Evolutionary conservation across 768 basidiomycete genomes (phyloP).

Genomic region (Rhizopogon salebrosus): DNA sequence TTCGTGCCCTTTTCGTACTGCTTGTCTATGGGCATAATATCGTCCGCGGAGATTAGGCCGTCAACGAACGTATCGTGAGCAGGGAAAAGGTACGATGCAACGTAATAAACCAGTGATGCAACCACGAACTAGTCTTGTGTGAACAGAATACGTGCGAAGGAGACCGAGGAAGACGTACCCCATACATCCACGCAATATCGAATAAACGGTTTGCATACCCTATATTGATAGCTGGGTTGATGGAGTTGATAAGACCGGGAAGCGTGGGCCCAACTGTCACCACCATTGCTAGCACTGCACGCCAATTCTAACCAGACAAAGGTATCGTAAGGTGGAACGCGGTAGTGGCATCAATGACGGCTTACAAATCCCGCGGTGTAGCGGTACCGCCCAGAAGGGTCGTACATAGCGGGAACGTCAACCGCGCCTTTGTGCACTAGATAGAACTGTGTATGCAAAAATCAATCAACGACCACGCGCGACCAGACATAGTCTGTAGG

Average conservation of each 20-base stretch:
- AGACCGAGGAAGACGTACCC: conserved; percentile 39
- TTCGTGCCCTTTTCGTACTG: background rate
- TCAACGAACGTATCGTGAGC: conserved; percentile 22
- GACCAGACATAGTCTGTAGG: background rate
- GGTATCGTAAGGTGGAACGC: background rate
- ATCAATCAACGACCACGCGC: background rate
- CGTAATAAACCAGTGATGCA: conserved; percentile 21
- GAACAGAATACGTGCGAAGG: conserved; percentile 4
- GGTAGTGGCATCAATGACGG: conserved; percentile 8
- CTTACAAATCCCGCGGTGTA: conserved; percentile 72
- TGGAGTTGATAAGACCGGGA: conserved; percentile 72
- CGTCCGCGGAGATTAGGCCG: conserved; percentile 19
- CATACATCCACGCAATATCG: conserved; percentile 73
- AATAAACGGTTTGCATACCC: conserved; percentile 55
- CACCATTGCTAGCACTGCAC: conserved; percentile 66
- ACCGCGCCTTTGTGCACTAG: conserved; percentile 65
- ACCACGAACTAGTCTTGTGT: conserved; percentile 17
- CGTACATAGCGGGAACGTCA: conserved; percentile 82
- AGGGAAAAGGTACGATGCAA: conserved; percentile 20
- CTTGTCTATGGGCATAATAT: background rate
- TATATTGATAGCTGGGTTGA: conserved; percentile 60
- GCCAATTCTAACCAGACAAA: conserved; percentile 59
- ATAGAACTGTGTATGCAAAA: conserved; percentile 53
- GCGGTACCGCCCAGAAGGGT: conserved; percentile 71
- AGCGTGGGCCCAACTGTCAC: conserved; percentile 66